These are phyloP conservation scores for Dipodascopsis tothii DNA, from an alignment of 805 yeast genomes.

Conservation along the genomic window DNA sequence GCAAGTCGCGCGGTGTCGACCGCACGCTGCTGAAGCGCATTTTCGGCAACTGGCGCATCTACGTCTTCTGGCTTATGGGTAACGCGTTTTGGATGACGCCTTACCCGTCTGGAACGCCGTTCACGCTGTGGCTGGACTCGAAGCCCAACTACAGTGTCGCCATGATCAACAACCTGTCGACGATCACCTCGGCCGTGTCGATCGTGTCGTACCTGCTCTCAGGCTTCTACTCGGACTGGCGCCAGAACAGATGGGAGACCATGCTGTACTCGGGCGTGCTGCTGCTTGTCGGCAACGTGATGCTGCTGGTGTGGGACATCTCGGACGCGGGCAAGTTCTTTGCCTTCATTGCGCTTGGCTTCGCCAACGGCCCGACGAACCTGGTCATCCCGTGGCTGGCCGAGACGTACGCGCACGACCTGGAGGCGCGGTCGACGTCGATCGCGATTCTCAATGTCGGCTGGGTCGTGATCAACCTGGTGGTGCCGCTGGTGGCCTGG, in stretches of 20 bases:
- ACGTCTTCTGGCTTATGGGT: slow-evolving; percentile 11
- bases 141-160: slow-evolving; percentile 1
- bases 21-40: slow-evolving; percentile 13
- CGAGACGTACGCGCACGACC: slow-evolving; percentile 12
- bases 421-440: slow-evolving; percentile 15
- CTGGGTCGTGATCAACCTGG: slow-evolving; percentile 16
- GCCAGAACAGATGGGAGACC: slow-evolving; percentile 15
- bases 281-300: slow-evolving; percentile 31
- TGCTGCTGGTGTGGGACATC: slow-evolving; percentile 51
- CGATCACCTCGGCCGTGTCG: slow-evolving; percentile 54
- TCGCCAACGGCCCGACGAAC: slow-evolving; percentile 20
- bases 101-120: slow-evolving; percentile 15
- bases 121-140: slow-evolving; percentile 11
- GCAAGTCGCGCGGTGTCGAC: slow-evolving; percentile 11
- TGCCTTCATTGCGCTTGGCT: slow-evolving; percentile 36
- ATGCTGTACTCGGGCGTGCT: slow-evolving; percentile 10
- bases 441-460: slow-evolving; percentile 20
- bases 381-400: slow-evolving; percentile 20
- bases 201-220: slow-evolving; percentile 34
- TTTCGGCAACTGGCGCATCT: slow-evolving; percentile 12
- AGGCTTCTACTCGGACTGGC: slow-evolving; percentile 40
- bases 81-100: slow-evolving; percentile 18
- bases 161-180: slow-evolving; percentile 41
- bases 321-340: slow-evolving; percentile 52
- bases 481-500: slow-evolving; percentile 18